These are phyloP conservation scores for Pseudocercospora vitis DNA, from an alignment of 2,329 filamentous ascomycete genomes.

Conservation along the genomic window DNA sequence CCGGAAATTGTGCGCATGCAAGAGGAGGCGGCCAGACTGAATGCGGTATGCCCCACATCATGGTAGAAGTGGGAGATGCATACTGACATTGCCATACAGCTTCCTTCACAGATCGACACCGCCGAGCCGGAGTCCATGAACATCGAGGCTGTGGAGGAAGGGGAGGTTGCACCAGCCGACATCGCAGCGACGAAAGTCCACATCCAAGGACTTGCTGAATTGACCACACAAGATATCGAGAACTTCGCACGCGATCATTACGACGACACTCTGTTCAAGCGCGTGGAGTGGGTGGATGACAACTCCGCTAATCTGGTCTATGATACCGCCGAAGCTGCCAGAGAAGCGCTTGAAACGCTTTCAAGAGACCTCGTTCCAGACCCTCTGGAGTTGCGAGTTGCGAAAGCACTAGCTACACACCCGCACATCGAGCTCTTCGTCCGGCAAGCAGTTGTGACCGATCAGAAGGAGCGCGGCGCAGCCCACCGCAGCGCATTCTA, in stretches of 20 bases:
- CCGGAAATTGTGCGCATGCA: conserved; percentile 36
- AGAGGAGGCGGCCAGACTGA: conserved; percentile 33
- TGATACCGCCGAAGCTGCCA: conserved; percentile 54
- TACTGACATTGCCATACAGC: conserved; percentile 26
- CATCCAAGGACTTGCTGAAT: conserved; percentile 75
- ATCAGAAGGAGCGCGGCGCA: conserved; percentile 78
- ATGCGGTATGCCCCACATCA: conserved; percentile 28
- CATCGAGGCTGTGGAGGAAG: conserved; percentile 36
- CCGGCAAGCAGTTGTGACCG: conserved; percentile 69
- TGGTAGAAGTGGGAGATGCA: background rate
- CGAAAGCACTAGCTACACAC: conserved; percentile 61
- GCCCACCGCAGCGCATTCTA: conserved; percentile 86
- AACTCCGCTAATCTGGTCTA: conserved; percentile 85
- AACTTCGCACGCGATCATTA: conserved; percentile 67
- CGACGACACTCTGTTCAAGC: conserved; percentile 54
- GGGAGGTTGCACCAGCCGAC: conserved; percentile 34
- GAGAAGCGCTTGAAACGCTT: conserved; percentile 55
- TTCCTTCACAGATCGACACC: conserved; percentile 20
- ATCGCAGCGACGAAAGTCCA: conserved; percentile 68
- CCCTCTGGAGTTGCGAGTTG: conserved; percentile 66
- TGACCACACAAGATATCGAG: conserved; percentile 78
- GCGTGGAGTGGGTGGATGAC: conserved; percentile 94
- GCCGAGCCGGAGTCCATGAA: conserved; percentile 31
- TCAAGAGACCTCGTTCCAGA: conserved; percentile 36
- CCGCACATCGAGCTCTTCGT: conserved; percentile 70